A percentile compares a stretch with the other conserved stretches of the same genome.
Evolutionary conservation across 2,329 filamentous ascomycete species (phyloP).

Genomic region (Colletotrichum phormii): DNA sequence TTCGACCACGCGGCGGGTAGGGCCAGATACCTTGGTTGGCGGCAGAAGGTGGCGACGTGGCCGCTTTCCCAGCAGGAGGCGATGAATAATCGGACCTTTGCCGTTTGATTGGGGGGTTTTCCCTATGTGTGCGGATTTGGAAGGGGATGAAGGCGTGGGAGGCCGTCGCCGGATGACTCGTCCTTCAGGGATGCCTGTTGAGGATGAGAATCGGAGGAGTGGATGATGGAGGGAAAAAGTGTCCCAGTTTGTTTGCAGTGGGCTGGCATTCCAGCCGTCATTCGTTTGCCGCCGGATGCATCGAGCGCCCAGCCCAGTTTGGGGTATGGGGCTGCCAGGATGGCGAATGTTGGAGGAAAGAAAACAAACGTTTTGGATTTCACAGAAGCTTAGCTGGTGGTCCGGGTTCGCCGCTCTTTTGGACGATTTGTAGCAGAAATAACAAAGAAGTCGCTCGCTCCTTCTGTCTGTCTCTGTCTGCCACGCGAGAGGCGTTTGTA

Average conservation of each 20-base stretch:
- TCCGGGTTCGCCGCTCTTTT: conserved; percentile 29
- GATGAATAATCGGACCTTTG: conserved; percentile 20
- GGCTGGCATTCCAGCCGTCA: conserved; percentile 16
- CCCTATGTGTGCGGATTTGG: neutral
- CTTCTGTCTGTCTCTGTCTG: conserved; percentile 21
- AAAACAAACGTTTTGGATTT: neutral
- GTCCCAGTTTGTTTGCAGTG: conserved; percentile 22
- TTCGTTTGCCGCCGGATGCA: conserved; percentile 32
- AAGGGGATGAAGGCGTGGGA: neutral
- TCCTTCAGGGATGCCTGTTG: conserved; percentile 2
- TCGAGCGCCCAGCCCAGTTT: conserved; percentile 1
- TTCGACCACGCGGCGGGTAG: conserved; percentile 32
- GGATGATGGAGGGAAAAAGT: neutral
- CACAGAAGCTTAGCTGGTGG: neutral
- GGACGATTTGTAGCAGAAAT: conserved; percentile 15
- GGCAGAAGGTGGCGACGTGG: conserved; percentile 47
- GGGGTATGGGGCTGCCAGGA: neutral
- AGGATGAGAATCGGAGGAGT: neutral
- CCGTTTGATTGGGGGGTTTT: conserved; percentile 11
- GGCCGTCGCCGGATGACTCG: conserved; percentile 17
- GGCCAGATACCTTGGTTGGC: conserved; percentile 40
- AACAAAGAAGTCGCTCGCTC: conserved; percentile 25
- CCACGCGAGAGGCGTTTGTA: neutral
- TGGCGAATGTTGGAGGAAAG: neutral
- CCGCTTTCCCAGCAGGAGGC: conserved; percentile 42